Evolutionary conservation across 2,329 filamentous ascomycete species (phyloP).

Genomic region (Diaporthe sp.): DNA sequence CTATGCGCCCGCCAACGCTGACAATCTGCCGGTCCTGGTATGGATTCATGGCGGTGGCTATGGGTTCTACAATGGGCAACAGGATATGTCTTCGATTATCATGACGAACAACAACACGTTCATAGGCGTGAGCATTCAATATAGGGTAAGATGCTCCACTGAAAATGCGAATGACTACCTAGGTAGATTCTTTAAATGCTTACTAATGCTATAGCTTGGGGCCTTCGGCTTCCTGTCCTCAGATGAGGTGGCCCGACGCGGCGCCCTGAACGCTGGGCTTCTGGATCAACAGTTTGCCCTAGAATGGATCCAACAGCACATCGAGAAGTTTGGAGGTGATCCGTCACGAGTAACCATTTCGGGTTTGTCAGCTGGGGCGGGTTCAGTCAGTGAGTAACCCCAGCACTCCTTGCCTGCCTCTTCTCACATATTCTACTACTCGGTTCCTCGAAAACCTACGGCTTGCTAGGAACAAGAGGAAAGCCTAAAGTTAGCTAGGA

Average conservation of each 20-base stretch:
- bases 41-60: constrained; percentile 37
- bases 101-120: constrained; percentile 50
- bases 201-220: constrained; percentile 46
- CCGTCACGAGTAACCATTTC: constrained; percentile 74
- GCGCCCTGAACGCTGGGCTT: constrained; percentile 68
- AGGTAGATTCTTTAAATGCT: background rate
- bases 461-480: background rate
- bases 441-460: background rate
- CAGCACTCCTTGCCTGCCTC: background rate
- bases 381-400: constrained; percentile 11
- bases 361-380: constrained; percentile 69
- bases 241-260: constrained; percentile 46
- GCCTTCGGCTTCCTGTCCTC: constrained; percentile 74
- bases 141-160: constrained; percentile 59
- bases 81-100: constrained; percentile 29
- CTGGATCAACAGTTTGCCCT: constrained; percentile 72
- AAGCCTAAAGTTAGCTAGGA: background rate
- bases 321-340: constrained; percentile 58
- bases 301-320: constrained; percentile 75
- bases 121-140: constrained; percentile 75
- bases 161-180: background rate
- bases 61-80: constrained; percentile 33
- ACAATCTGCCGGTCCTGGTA: constrained; percentile 27
- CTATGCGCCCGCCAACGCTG: constrained; percentile 13
- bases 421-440: background rate